Percentiles rank a stretch among this genome's conserved stretches.
Evolutionary conservation across 1,284 basidiomycete genomes (phyloP).

Genomic region (Clitocybe nebularis): DNA sequence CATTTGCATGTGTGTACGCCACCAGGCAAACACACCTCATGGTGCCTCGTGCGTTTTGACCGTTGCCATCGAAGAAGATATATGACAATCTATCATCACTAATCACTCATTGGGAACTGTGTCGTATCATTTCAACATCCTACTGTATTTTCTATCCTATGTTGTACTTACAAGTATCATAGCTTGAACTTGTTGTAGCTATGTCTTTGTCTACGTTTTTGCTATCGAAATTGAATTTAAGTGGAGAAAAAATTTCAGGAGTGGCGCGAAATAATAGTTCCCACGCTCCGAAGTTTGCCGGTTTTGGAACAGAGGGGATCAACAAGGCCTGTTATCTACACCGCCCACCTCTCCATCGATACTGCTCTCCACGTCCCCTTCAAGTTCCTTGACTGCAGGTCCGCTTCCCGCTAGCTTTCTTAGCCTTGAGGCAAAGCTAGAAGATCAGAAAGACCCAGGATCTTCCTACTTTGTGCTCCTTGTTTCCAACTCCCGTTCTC

Average conservation of each 20-base stretch:
- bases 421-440: slow-evolving; percentile 21
- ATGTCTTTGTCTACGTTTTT: neutral
- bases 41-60: neutral
- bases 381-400: slow-evolving; percentile 12
- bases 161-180: neutral
- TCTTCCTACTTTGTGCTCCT: neutral
- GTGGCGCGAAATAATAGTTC: slow-evolving; percentile 25
- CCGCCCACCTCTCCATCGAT: slow-evolving; percentile 41
- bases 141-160: neutral
- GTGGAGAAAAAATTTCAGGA: slow-evolving; percentile 10
- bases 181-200: neutral
- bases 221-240: neutral
- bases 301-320: slow-evolving; percentile 28
- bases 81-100: neutral
- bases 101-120: neutral
- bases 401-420: slow-evolving; percentile 1
- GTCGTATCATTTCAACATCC: neutral
- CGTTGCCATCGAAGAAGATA: too few relatives aligned
- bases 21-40: neutral
- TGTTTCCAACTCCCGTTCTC: slow-evolving; percentile 4
- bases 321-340: slow-evolving; percentile 36
- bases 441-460: neutral
- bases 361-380: slow-evolving; percentile 23
- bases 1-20: neutral
- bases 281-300: slow-evolving; percentile 37